These are phyloP conservation scores for Candida insectalens DNA, from an alignment of 805 yeast genomes.

Conservation along the genomic window DNA sequence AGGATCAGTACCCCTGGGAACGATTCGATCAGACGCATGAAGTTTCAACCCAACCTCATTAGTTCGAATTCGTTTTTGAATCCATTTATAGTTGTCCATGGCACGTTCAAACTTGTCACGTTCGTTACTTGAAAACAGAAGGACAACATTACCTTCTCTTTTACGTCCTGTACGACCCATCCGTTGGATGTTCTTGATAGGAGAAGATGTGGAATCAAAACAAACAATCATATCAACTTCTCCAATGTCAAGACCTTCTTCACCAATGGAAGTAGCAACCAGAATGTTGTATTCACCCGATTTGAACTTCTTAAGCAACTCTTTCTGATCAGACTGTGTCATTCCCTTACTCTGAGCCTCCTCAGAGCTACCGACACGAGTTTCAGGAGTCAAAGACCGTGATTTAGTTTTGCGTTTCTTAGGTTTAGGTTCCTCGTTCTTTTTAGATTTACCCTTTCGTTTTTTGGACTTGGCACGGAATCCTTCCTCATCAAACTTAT, in stretches of 20 bases:
- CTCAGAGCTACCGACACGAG: constrained; percentile 55
- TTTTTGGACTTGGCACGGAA: constrained; percentile 30
- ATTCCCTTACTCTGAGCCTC: constrained; percentile 75
- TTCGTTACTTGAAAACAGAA: constrained; percentile 72
- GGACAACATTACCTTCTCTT: constrained; percentile 72
- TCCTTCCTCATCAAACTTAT: constrained; percentile 50
- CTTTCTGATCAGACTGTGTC: constrained; percentile 84
- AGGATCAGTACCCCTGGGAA: constrained; percentile 54
- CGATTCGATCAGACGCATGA: constrained; percentile 39
- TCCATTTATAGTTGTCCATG: constrained; percentile 69
- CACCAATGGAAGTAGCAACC: constrained; percentile 96
- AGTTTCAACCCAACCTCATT: constrained; percentile 34
- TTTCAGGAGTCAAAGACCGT: constrained; percentile 7
- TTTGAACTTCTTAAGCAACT: constrained; percentile 65
- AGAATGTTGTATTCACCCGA: constrained; percentile 65
- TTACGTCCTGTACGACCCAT: constrained; percentile 99
- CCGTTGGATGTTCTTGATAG: constrained; percentile 86
- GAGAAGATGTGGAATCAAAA: constrained; percentile 88
- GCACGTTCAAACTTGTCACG: constrained; percentile 73
- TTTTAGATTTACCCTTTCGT: constrained; percentile 22
- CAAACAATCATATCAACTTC: constrained; percentile 93
- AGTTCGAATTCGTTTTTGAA: constrained; percentile 57
- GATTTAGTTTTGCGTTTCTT: not conserved
- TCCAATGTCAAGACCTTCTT: constrained; percentile 97
- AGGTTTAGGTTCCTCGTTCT: constrained; percentile 12